These are phyloP conservation scores for Mortierella antarctica DNA, from an alignment of 192 early-diverging fungal species.

Conservation along the genomic window DNA sequence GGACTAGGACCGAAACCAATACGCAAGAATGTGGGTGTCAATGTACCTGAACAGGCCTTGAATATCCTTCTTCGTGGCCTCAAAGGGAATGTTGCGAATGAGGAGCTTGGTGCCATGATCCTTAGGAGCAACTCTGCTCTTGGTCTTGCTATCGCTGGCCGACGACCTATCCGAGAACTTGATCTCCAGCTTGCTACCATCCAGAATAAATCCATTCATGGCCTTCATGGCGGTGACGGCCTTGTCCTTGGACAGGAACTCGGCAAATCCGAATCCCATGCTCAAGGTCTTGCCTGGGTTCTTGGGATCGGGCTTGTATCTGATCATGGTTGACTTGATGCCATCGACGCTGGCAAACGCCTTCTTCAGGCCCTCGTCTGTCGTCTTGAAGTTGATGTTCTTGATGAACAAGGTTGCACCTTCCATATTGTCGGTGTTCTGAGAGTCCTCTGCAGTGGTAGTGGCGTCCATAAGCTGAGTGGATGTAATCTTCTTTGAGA, in stretches of 20 bases:
- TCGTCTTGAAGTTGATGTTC: constrained; percentile 94
- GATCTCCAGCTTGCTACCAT: constrained; percentile 89
- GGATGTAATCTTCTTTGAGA: constrained; percentile 57
- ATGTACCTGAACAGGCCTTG: constrained; percentile 85
- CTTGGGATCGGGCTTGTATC: constrained; percentile 89
- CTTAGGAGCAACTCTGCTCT: constrained; percentile 54
- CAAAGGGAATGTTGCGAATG: constrained; percentile 96
- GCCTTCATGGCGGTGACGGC: constrained; percentile 87
- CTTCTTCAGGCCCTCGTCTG: constrained; percentile 77
- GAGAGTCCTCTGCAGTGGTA: constrained; percentile 50
- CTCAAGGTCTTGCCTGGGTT: constrained; percentile 79
- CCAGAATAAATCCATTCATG: constrained; percentile 86
- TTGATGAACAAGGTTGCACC: constrained; percentile 92
- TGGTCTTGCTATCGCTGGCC: constrained; percentile 45
- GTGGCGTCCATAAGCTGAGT: constrained; percentile 59
- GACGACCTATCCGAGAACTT: constrained; percentile 87
- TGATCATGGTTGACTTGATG: constrained; percentile 82
- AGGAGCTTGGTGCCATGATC: constrained; percentile 87
- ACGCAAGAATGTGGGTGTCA: constrained; percentile 6
- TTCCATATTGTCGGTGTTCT: constrained; percentile 67
- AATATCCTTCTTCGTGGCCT: constrained; percentile 95
- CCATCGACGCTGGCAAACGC: constrained; percentile 83
- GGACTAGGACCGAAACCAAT: neutral
- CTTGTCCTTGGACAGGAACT: constrained; percentile 85
- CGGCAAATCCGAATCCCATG: constrained; percentile 98